phyloP scores from a whole-genome alignment of 768 basidiomycete genomes.

The Rhizopogon sp. region DNA sequence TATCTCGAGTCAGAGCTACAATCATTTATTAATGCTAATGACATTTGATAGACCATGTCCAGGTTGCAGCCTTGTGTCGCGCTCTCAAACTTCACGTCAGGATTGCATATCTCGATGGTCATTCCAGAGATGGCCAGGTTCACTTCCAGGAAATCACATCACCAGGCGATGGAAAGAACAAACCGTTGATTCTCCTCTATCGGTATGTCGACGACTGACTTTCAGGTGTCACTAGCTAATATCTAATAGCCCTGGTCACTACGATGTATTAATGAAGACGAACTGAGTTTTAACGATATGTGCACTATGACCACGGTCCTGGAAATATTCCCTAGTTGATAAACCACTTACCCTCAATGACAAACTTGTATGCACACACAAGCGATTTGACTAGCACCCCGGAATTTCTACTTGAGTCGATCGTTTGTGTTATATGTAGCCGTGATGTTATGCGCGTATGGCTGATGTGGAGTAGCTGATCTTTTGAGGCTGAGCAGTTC shows the following conservation, averaged over 20 bases:
- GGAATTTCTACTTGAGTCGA: too few species aligned
- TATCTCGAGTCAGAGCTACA: background rate
- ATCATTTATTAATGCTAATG: background rate
- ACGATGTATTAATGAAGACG: slow-evolving; percentile 51
- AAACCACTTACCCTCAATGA: too few species aligned
- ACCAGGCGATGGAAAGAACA: slow-evolving; percentile 26
- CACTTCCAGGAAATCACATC: slow-evolving; percentile 59
- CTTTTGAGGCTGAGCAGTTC: too few species aligned
- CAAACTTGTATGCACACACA: background rate
- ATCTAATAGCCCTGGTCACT: slow-evolving; percentile 75
- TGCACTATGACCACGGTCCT: background rate
- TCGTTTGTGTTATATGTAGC: too few species aligned
- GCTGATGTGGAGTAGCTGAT: too few species aligned
- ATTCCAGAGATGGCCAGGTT: slow-evolving; percentile 41
- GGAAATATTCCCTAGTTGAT: background rate
- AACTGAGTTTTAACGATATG: background rate
- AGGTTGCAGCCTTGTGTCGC: slow-evolving; percentile 71
- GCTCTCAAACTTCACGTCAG: slow-evolving; percentile 63
- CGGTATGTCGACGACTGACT: slow-evolving; percentile 41
- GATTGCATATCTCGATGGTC: slow-evolving; percentile 80
- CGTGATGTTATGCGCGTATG: background rate
- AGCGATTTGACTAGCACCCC: background rate
- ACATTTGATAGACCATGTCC: slow-evolving; percentile 60
- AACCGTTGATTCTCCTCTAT: slow-evolving; percentile 69
- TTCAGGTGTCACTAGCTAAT: slow-evolving; percentile 1